Base-by-base conservation (phyloP, 192 early-diverging fungal species). In the Podila epicladia region DNA sequence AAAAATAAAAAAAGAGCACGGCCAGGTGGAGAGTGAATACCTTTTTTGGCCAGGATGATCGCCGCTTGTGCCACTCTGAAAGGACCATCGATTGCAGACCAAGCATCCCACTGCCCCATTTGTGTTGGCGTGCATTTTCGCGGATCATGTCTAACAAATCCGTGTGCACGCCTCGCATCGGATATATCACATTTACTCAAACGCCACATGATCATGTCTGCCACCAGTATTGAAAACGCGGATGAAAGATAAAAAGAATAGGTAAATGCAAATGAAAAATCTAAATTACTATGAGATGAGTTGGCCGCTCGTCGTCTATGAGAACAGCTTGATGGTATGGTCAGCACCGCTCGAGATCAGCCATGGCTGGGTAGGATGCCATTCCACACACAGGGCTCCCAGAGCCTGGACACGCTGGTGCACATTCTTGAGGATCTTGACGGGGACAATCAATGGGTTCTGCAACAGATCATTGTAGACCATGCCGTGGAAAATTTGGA, bases 351-450 rank as follows among this genome's bases (percentile, higher is more conserved):
- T 93, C 20, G 95, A 95, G 72, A 99, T 85, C 45, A 98, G 86
- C 98, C 98, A 99, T 29, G 98, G 97, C 85, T 99, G 96, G 31
- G 90, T 92, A 28, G 98, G 98, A 84, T 99, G 98, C 87, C 96
- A 99, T 72, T 94, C 88, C 60, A 90, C 92, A 70, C 93, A 89
- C 35, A 98, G 85, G 64, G 91, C 92, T 62, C 94, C 93, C 19
- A 97, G 86, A 59, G 86, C 85, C 71, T 94, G 92, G 31, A 88
- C 87, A 58, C 90, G 82, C 58, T 89, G 71, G 83, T 98, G 97
- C 13, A 83, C 87, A 66, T 89, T 94, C 51, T 91, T 90, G 51
- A 99, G 84, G 38, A 94, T 94, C 89, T 98, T 98, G 37, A 99
- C 92, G n/a, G 98, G 98, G 41, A 98, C 97, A 85, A 99, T 97